Evolutionary conservation across 768 basidiomycete species (phyloP).

Genomic region (Ramaria sp.): DNA sequence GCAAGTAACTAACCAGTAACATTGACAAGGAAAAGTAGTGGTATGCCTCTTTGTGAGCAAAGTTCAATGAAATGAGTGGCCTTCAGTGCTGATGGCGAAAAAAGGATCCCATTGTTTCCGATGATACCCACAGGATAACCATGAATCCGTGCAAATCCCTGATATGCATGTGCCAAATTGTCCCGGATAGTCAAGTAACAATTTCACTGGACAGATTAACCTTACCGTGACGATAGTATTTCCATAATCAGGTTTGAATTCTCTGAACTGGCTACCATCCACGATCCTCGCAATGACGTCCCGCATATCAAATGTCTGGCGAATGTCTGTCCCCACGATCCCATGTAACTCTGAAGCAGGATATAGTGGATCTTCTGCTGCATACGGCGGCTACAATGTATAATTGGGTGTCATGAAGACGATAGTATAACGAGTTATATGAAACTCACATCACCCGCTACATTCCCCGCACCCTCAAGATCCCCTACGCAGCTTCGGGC

Average conservation of each 20-base stretch:
- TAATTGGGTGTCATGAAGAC: background rate
- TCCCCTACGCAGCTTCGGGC: slow-evolving; percentile 71
- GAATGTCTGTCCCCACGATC: slow-evolving; percentile 82
- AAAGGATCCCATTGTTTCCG: slow-evolving; percentile 90
- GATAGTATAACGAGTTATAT: background rate
- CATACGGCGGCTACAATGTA: slow-evolving; percentile 39
- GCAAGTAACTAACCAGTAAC: slow-evolving; percentile 53
- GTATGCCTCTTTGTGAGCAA: slow-evolving; percentile 84
- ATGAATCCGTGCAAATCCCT: slow-evolving; percentile 86
- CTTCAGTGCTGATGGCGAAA: slow-evolving; percentile 88
- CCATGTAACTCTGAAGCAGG: slow-evolving; percentile 76
- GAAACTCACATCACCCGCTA: slow-evolving; percentile 35
- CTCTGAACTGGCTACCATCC: slow-evolving; percentile 84
- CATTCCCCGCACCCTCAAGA: slow-evolving; percentile 53
- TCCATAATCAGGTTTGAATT: slow-evolving; percentile 96
- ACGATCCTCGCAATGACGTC: slow-evolving; percentile 89
- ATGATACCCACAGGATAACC: slow-evolving; percentile 87
- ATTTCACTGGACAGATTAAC: background rate
- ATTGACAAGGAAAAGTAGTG: slow-evolving; percentile 88
- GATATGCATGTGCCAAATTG: background rate
- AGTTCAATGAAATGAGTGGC: slow-evolving; percentile 93
- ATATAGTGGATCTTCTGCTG: slow-evolving; percentile 67
- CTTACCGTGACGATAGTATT: slow-evolving; percentile 76
- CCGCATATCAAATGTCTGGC: slow-evolving; percentile 87
- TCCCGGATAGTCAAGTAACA: background rate